These are phyloP conservation scores for Candida broadrunensis DNA, from an alignment of 805 yeast genomes.

Conservation along the genomic window DNA sequence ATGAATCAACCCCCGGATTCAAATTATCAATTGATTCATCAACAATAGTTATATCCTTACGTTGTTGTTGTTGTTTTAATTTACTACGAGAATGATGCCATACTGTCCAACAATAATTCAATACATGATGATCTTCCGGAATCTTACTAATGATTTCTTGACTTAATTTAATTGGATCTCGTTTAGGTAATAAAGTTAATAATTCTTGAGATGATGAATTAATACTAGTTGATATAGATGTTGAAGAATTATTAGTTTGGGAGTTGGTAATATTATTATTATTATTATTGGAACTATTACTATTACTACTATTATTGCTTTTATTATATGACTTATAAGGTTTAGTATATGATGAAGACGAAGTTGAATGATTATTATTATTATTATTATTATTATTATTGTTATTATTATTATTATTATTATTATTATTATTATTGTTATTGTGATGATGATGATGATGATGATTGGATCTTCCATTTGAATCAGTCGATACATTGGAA, in stretches of 20 bases:
- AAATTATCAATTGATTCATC: slow-evolving; percentile 13
- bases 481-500: neutral
- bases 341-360: no score
- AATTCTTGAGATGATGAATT: slow-evolving; percentile 6
- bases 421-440: no score
- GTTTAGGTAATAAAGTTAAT: slow-evolving; percentile 24
- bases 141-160: slow-evolving; percentile 24
- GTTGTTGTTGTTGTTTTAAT: slow-evolving; percentile 14
- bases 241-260: neutral
- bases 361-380: slow-evolving; percentile 7
- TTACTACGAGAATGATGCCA: slow-evolving; percentile 45
- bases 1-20: slow-evolving; percentile 35
- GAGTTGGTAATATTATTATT: neutral
- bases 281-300: slow-evolving; percentile 7
- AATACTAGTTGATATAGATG: neutral
- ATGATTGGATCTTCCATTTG: neutral
- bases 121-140: slow-evolving; percentile 32
- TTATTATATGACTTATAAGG: slow-evolving; percentile 8
- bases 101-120: slow-evolving; percentile 48
- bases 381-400: slow-evolving; percentile 7
- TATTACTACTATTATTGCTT: slow-evolving; percentile 7
- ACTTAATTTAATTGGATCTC: slow-evolving; percentile 34
- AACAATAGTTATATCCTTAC: slow-evolving; percentile 8
- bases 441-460: no score
- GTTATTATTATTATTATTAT: slow-evolving; percentile 4